A percentile compares a stretch with the other conserved stretches of the same genome.
These are phyloP conservation scores for Bipolaris sorokiniana DNA, from an alignment of 2,329 filamentous ascomycete species.

Conservation along the genomic window DNA sequence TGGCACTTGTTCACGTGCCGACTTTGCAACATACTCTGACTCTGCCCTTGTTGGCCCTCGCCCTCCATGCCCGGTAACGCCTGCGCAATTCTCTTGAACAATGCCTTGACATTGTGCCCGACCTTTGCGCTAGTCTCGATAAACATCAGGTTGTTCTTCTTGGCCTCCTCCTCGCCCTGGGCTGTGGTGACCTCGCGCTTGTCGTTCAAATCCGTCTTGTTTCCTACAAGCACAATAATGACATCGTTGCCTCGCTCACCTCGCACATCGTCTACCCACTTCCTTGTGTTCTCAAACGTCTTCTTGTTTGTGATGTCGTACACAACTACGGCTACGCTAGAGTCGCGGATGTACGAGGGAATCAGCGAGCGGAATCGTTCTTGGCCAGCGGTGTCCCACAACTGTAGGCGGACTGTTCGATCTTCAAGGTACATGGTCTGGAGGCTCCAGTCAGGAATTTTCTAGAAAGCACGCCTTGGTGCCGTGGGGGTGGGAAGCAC, in stretches of 20 bases:
- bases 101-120: slow-evolving; percentile 95
- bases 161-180: slow-evolving; percentile 96
- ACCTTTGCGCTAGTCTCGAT: slow-evolving; percentile 98
- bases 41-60: slow-evolving; percentile 76
- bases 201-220: slow-evolving; percentile 99
- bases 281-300: slow-evolving; percentile 97
- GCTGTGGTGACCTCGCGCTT: slow-evolving; percentile 96
- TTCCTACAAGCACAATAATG: slow-evolving; percentile 97
- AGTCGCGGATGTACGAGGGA: slow-evolving; percentile 98
- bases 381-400: slow-evolving; percentile 98
- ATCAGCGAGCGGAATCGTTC: slow-evolving; percentile 97
- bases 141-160: slow-evolving; percentile 98
- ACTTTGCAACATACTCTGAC: slow-evolving; percentile 70
- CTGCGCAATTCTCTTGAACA: slow-evolving; percentile 98
- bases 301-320: slow-evolving; percentile 98
- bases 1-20: not conserved
- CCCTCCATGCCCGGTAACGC: slow-evolving; percentile 98
- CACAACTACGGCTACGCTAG: slow-evolving; percentile 95
- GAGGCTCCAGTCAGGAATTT: slow-evolving; percentile 14
- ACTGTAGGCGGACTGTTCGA: slow-evolving; percentile 92
- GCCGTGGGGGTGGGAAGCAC: slow-evolving; percentile 26
- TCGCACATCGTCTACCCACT: slow-evolving; percentile 99
- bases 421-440: slow-evolving; percentile 99
- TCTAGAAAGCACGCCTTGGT: not conserved
- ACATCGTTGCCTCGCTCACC: slow-evolving; percentile 98